A percentile compares a stretch with the other conserved stretches of the same genome.
These are phyloP conservation scores for Rhynchospora breviuscula DNA, from an alignment of 176 grass and related monocot genomes.

Conservation along the genomic window DNA sequence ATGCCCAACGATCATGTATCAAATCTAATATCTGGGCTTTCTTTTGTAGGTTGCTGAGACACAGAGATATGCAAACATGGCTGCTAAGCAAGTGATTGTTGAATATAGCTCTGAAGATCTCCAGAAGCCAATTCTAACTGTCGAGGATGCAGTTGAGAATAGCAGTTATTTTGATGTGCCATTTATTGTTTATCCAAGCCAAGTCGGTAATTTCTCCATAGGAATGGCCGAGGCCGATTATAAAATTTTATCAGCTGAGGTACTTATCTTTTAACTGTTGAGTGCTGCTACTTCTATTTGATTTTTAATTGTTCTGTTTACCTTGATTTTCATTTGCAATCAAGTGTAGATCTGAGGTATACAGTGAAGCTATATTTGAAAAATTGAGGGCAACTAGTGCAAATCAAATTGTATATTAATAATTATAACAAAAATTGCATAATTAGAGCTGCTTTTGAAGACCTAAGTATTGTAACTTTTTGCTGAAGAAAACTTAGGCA, in stretches of 20 bases:
- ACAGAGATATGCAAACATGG: slow-evolving; percentile 37
- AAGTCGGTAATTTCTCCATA: slow-evolving; percentile 44
- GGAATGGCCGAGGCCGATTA: slow-evolving; percentile 21
- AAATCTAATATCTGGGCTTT: not conserved
- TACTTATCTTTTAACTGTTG: not conserved
- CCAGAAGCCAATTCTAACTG: slow-evolving; percentile 26
- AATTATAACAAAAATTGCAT: too few relatives aligned
- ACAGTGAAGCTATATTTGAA: too few relatives aligned
- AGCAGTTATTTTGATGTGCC: slow-evolving; percentile 31
- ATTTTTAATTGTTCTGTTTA: too few relatives aligned
- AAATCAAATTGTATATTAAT: too few relatives aligned
- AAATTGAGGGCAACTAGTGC: too few relatives aligned
- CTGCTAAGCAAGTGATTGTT: slow-evolving; percentile 37
- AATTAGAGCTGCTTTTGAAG: too few relatives aligned
- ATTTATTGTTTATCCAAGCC: slow-evolving; percentile 1
- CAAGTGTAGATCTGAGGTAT: too few relatives aligned
- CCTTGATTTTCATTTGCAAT: too few relatives aligned
- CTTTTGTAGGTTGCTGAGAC: slow-evolving; percentile 25
- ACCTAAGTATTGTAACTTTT: too few relatives aligned
- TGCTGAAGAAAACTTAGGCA: too few relatives aligned
- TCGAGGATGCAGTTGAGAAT: slow-evolving; percentile 34
- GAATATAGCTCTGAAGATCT: slow-evolving; percentile 26
- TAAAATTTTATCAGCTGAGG: slow-evolving; percentile 29
- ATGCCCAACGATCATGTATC: not conserved
- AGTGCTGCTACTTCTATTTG: not conserved